Base-by-base conservation (phyloP, 2,329 filamentous ascomycete genomes). In the Beauveria varroae region DNA sequence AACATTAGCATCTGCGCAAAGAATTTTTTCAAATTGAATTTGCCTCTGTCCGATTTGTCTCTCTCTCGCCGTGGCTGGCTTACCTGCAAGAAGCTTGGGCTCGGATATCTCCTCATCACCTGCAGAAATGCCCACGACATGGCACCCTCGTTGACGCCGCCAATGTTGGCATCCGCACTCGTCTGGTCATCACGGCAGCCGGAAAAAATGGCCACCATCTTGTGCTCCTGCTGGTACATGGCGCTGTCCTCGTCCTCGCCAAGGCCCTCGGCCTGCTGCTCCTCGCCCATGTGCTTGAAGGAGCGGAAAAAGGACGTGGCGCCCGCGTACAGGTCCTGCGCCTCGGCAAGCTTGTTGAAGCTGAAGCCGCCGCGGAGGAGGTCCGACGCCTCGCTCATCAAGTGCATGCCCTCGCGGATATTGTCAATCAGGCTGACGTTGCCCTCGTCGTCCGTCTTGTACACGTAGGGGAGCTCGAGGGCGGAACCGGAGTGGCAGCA, bases 181-280 rank as follows among this genome's bases (percentile, higher is more conserved):
- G 91, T 96, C 75, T 96, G 91, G 63, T 86, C 84, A 72, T 96
- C 91, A 75, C 95, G 96, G 77, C 89, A 92, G 56, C 91, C 91
- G 66, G 89, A 93, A 86, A 90, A 93, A 88, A 95, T 93, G 73
- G 96, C 85, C 43, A 96, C 91, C 59, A 56, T 61, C 50, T 61
- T 61, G 51, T 61, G 59, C 34, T 61, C 59, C 51, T 61, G 59
- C 43, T 24, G 43, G 20, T 61, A 61, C 59, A 55, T 55, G 51
- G 43, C 43, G 52, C 44, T 40, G 24, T 55, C 37, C 37, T 55
- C 51, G 44, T 55, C 59, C 12, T 40, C 43, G 20, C 52, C 59
- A 7, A 61, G 59, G 1, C 52, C 59, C 12, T 51, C 59, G 6
- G 41, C 28, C 24, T 44, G 51, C 59, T 50, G 59, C 44, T 61